Percentiles rank a stretch among this genome's conserved stretches.
These are phyloP conservation scores for Fragaria iinumae DNA, from an alignment of 306 rosid species.

Conservation along the genomic window DNA sequence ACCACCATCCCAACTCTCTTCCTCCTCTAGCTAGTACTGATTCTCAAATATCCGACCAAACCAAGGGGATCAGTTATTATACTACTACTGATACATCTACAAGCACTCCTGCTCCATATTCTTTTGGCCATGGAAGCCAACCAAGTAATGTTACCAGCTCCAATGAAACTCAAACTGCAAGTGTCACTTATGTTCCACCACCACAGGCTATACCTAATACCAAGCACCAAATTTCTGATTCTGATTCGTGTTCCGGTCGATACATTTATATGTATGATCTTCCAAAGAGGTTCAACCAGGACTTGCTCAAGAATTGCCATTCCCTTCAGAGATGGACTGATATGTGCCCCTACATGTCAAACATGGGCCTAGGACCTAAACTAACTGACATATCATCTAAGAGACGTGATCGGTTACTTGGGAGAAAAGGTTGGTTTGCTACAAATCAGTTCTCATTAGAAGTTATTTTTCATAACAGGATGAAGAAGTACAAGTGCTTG, in stretches of 20 bases:
- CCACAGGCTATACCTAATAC: not conserved
- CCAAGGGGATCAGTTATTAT: not conserved
- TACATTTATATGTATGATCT: constrained; percentile 46
- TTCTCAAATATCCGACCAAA: not conserved
- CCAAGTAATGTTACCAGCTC: not conserved
- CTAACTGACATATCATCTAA: constrained; percentile 21
- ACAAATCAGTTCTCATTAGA: constrained; percentile 61
- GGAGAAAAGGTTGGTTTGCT: constrained; percentile 39
- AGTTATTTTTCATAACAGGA: constrained; percentile 52
- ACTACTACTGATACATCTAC: not conserved
- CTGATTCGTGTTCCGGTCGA: constrained; percentile 35
- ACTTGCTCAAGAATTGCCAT: constrained; percentile 42
- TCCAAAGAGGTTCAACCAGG: constrained; percentile 47
- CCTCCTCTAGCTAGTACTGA: not conserved
- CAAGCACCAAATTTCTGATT: not conserved
- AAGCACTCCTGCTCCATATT: not conserved
- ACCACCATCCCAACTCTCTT: constrained; percentile 1
- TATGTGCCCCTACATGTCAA: constrained; percentile 43
- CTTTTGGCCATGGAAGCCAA: not conserved
- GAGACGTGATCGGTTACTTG: constrained; percentile 1
- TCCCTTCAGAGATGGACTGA: constrained; percentile 38
- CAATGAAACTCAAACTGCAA: not conserved
- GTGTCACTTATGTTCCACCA: not conserved
- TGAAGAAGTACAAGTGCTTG: constrained; percentile 58
- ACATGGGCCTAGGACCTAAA: constrained; percentile 47